phyloP scores from a whole-genome alignment of 129 eudicot species.

The Cynara cardunculus region DNA sequence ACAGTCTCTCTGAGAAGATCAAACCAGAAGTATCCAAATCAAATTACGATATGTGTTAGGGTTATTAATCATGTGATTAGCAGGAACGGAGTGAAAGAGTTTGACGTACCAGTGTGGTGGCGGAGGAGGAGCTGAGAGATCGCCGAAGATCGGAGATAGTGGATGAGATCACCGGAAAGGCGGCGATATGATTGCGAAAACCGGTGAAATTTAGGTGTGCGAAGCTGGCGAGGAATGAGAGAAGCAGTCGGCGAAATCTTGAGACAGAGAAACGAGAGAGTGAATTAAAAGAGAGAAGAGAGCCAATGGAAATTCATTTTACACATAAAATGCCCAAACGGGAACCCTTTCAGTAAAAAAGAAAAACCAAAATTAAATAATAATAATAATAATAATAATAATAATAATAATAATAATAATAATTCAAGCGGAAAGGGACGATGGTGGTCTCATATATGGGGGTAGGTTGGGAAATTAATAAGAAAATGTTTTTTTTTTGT shows the following conservation, averaged over 20 bases:
- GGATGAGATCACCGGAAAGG: conserved; percentile 9
- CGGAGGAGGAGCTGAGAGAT: conserved; percentile 29
- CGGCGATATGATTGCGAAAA: background rate
- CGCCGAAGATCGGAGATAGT: conserved; percentile 26
- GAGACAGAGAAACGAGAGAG: background rate
- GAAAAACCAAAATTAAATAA: background rate
- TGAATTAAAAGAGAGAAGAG: background rate
- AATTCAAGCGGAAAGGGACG: background rate
- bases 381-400: too few relatives aligned
- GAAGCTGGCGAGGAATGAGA: background rate
- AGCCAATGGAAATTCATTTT: conserved; percentile 3
- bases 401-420: too few relatives aligned
- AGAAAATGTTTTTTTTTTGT: background rate
- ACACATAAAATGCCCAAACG: conserved; percentile 3
- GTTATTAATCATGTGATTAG: conserved; percentile 24
- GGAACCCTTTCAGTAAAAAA: background rate
- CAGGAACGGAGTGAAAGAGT: background rate
- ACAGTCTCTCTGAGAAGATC: background rate
- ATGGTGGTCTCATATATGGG: background rate
- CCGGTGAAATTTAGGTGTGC: background rate
- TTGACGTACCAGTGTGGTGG: conserved; percentile 24
- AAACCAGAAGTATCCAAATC: background rate
- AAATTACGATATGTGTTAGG: conserved; percentile 6
- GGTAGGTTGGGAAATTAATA: background rate
- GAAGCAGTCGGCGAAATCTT: conserved; percentile 15